Evolutionary conservation across 768 basidiomycete genomes (phyloP).

Genomic region (Steccherinum ochraceum): DNA sequence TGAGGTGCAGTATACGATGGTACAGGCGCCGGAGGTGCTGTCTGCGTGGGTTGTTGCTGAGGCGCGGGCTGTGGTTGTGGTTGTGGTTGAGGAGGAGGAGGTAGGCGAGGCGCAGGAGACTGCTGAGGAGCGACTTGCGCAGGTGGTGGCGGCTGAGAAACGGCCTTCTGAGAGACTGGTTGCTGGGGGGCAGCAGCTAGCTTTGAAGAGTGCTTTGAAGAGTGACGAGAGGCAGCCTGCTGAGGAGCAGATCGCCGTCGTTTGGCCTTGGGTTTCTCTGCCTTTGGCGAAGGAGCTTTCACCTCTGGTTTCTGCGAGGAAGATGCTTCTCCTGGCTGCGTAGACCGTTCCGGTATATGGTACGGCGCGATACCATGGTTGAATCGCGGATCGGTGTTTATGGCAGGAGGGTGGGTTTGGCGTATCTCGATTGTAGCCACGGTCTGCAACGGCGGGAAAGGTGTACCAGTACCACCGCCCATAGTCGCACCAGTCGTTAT

Average conservation of each 20-base stretch:
- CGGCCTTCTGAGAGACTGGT: neutral
- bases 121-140: neutral
- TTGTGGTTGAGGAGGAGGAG: conserved; percentile 11
- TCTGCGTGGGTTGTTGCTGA: neutral
- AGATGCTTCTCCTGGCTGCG: neutral
- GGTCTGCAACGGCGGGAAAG: conserved; percentile 2
- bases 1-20: conserved; percentile 15
- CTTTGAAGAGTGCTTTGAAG: neutral
- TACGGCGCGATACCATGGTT: neutral
- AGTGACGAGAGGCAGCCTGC: no score
- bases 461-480: neutral
- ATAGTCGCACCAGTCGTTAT: neutral
- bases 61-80: conserved; percentile 1
- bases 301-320: no score
- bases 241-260: no score
- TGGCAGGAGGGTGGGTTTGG: conserved; percentile 14
- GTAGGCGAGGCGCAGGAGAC: no score
- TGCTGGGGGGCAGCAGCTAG: neutral
- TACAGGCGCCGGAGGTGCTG: conserved; percentile 13
- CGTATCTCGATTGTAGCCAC: conserved; percentile 12
- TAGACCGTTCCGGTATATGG: neutral
- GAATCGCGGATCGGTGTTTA: conserved; percentile 9
- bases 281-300: no score
- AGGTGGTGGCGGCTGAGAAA: neutral
- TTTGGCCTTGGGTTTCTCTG: no score